Evolutionary conservation across 108 stramenopile genomes (phyloP), one percentile per base, ranked within the genome.

Genomic region (Cylindrotheca fusiformis): DNA sequence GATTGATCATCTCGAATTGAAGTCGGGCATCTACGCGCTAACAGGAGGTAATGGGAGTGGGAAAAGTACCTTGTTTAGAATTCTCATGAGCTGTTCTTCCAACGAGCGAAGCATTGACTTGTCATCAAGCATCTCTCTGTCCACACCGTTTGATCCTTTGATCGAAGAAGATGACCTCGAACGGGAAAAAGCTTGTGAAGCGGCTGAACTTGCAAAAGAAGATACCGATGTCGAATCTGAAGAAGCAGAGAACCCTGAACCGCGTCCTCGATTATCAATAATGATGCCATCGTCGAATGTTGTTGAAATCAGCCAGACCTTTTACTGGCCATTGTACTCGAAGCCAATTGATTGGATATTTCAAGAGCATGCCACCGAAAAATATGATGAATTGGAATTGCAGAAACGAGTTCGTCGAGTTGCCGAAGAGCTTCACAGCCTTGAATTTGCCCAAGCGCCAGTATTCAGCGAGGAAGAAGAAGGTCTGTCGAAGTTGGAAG

Each of bases 301-400:
- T 17, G 87, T 84, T 8, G 93, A 94, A 66, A 91, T 94, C 54
- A 82, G 78, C 47, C 93, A 94, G 64, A 85, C 57, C 2, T 90
- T 94, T 36, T 94, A 94, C 52, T 94, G 88, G 87, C 93, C 93
- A 12, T 67, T 94, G 6, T 89, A 88, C 64, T 65, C 86, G 17
- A 75, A 65, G 44, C 93, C 93, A 18, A 83, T 94, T 28, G 93
- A 94, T 68, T 94, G 88, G 87, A 90, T 94, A 32, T 87, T 76
- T 52, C 84, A 89, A 63, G 68, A 73, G 47, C 75, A 83, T 56
- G 46, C 81, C 8, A 58, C 60, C 49, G 80, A 83, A 30, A 58
- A 26, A 23, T 6, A 63, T 26, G 71, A 60, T 30, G 52, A 74
- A 41, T 59, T 74, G 52, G 67, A 77, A 55, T 10, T 58, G 41